Conservation (phyloP, 1,284 basidiomycete species). For the Trichosporon faecale region DNA sequence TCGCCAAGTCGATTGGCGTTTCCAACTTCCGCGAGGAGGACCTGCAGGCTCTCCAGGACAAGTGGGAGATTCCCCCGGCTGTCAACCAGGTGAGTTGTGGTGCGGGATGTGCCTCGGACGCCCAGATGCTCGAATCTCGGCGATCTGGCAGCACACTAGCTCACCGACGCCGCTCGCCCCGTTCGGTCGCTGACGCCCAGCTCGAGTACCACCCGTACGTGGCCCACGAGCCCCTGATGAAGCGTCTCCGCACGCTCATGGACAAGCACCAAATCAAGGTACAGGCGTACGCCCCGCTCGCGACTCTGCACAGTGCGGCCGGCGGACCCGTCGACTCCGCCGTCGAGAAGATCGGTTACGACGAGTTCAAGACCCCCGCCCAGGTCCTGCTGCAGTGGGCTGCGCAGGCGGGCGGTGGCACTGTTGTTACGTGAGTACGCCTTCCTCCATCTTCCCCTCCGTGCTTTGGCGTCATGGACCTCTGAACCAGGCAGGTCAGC, state of each 20-base stretch:
- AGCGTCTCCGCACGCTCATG: constrained; percentile 57
- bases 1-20: constrained; percentile 76
- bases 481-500: too few species aligned
- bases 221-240: constrained; percentile 59
- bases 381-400: constrained; percentile 50
- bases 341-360: constrained; percentile 57
- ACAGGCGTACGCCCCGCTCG: constrained; percentile 61
- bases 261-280: constrained; percentile 64
- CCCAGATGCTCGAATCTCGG: too few species aligned
- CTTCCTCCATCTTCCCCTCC: background rate
- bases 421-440: constrained; percentile 62
- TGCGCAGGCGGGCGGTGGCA: constrained; percentile 36
- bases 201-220: constrained; percentile 80
- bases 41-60: constrained; percentile 62
- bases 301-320: constrained; percentile 53
- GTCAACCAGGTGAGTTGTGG: constrained; percentile 66
- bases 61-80: constrained; percentile 60
- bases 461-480: too few species aligned
- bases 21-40: constrained; percentile 73
- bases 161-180: background rate
- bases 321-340: constrained; percentile 60
- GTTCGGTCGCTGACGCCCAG: constrained; percentile 46
- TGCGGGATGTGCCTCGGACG: too few species aligned
- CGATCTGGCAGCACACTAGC: too few species aligned
- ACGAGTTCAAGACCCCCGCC: constrained; percentile 32